These are phyloP conservation scores for Phyllostachys edulis DNA, from an alignment of 176 grass and related monocot species.

Conservation along the genomic window DNA sequence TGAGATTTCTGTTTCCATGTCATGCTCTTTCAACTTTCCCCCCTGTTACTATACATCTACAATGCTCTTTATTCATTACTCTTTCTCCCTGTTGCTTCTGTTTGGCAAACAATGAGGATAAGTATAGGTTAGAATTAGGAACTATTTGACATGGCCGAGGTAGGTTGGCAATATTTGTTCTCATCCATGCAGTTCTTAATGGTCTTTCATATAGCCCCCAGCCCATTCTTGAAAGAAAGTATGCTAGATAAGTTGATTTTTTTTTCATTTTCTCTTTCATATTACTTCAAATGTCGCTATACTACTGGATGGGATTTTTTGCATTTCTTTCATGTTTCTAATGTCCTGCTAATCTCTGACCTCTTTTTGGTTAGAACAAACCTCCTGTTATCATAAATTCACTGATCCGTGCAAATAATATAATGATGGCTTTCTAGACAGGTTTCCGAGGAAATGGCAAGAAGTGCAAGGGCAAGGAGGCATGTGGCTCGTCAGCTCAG, in stretches of 20 bases:
- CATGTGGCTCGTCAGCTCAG: conserved; percentile 69
- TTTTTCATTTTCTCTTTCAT: neutral
- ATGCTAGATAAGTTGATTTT: neutral
- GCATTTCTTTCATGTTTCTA: neutral
- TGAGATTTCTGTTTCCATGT: neutral
- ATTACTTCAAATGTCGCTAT: neutral
- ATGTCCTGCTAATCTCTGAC: neutral
- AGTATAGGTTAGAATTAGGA: neutral
- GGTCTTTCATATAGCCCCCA: neutral
- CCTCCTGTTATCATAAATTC: neutral
- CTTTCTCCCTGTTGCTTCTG: neutral
- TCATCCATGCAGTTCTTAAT: neutral
- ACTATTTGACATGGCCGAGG: neutral
- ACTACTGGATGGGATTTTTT: neutral
- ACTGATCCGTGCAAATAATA: neutral
- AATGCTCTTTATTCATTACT: neutral
- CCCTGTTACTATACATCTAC: neutral
- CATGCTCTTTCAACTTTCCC: neutral
- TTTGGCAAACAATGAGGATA: neutral
- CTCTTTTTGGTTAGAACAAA: neutral
- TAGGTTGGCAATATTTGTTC: neutral
- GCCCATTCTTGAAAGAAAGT: neutral
- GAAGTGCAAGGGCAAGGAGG: conserved; percentile 63
- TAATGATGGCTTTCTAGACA: conserved; percentile 27
- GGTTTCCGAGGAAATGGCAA: conserved; percentile 65